Conservation (phyloP, 805 yeast species). For the Candida krabiensis region DNA sequence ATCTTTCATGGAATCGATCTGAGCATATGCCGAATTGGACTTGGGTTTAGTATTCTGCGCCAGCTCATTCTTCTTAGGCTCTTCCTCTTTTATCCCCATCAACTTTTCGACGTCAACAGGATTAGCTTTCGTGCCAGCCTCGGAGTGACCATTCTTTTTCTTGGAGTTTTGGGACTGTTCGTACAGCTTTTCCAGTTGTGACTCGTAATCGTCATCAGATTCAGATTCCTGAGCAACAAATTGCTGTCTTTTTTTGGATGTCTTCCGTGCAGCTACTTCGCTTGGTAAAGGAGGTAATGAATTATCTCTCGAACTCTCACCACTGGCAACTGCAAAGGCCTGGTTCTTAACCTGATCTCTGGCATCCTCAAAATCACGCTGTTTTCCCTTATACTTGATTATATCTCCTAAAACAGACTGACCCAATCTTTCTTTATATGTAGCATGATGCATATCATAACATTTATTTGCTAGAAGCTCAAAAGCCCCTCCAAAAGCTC, state of each 20-base stretch:
- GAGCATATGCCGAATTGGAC: conserved; percentile 14
- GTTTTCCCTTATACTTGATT: conserved; percentile 70
- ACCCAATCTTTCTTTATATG: conserved; percentile 66
- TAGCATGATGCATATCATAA: conserved; percentile 64
- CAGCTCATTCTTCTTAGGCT: conserved; percentile 14
- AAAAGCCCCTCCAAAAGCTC: conserved; percentile 87
- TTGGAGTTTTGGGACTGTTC: conserved; percentile 22
- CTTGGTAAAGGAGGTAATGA: conserved; percentile 34
- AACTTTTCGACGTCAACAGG: conserved; percentile 21
- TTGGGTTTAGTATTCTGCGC: conserved; percentile 1
- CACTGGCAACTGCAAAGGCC: conserved; percentile 42
- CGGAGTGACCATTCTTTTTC: neutral
- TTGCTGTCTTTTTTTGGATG: conserved; percentile 42
- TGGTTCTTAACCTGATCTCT: conserved; percentile 60
- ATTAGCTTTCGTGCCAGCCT: conserved; percentile 3
- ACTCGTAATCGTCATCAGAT: conserved; percentile 21
- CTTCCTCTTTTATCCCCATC: conserved; percentile 24
- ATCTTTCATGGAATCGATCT: conserved; percentile 20
- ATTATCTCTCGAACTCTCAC: conserved; percentile 11
- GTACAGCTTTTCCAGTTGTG: conserved; percentile 11
- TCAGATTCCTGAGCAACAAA: conserved; percentile 30
- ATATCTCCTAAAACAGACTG: conserved; percentile 78
- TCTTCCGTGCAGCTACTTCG: conserved; percentile 38
- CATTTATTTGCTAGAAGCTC: conserved; percentile 74
- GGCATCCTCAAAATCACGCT: conserved; percentile 76